Conservation (phyloP, 345 rosid genomes). For the Eucalyptus sp. region DNA sequence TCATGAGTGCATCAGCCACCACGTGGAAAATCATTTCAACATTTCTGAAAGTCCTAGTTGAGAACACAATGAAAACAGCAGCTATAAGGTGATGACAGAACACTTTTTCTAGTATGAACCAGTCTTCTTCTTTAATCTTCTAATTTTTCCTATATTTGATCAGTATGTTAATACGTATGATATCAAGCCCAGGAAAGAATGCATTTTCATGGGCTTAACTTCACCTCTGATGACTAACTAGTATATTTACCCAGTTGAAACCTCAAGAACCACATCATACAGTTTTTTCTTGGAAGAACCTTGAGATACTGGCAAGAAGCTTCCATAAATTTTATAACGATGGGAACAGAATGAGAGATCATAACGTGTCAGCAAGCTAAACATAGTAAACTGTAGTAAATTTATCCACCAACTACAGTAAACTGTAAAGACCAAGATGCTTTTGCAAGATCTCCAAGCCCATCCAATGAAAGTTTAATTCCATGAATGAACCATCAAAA, state of each 20-base stretch:
- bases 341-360: neutral
- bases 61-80: neutral
- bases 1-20: neutral
- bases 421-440: neutral
- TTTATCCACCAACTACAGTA: neutral
- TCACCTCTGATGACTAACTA: neutral
- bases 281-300: neutral
- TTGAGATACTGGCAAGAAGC: neutral
- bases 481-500: neutral
- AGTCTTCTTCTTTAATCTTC: neutral
- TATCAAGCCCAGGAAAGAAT: neutral
- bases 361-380: neutral
- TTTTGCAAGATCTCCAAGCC: neutral
- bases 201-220: neutral
- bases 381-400: neutral
- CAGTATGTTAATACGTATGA: neutral
- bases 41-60: neutral
- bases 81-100: neutral
- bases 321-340: neutral
- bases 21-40: neutral
- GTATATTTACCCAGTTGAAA: neutral
- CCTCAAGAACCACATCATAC: neutral
- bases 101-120: neutral
- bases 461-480: neutral
- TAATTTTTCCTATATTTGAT: neutral